A percentile compares a stretch with the other conserved stretches of the same genome.
Evolutionary conservation across 495 filamentous ascomycete genomes (phyloP).

Genomic region (Daldinia loculata): DNA sequence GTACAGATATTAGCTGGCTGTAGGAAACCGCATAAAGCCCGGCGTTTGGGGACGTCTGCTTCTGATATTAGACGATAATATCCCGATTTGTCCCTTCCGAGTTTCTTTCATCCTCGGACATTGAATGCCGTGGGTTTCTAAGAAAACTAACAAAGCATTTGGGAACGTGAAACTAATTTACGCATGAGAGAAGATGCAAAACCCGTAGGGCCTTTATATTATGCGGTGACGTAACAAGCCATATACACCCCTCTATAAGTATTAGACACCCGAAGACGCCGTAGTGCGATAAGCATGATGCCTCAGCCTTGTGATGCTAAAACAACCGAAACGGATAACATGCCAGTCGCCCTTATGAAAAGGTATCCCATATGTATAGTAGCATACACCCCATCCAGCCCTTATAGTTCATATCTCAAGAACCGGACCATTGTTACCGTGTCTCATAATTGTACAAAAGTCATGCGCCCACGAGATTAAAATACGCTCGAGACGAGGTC

Average conservation of each 20-base stretch:
- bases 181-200: not conserved
- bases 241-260: conserved; percentile 10
- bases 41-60: conserved; percentile 35
- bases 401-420: not conserved
- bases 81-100: conserved; percentile 12
- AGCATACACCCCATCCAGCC: not conserved
- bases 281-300: conserved; percentile 9
- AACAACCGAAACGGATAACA: conserved; percentile 3
- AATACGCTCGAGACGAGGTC: conserved; percentile 79
- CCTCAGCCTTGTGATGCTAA: conserved; percentile 2
- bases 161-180: not conserved
- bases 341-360: conserved; percentile 1
- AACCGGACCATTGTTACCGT: not conserved
- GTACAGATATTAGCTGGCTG: conserved; percentile 24
- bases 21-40: conserved; percentile 36
- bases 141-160: not conserved
- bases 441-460: conserved; percentile 14
- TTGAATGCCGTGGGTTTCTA: not conserved
- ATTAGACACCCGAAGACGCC: conserved; percentile 7
- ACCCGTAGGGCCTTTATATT: conserved; percentile 19
- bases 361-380: not conserved
- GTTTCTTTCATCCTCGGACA: conserved; percentile 28
- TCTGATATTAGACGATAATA: conserved; percentile 12
- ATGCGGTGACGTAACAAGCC: conserved; percentile 7
- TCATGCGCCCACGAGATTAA: conserved; percentile 51